These are phyloP conservation scores for Combretum micranthum DNA, from an alignment of 345 rosid genomes.

Conservation along the genomic window DNA sequence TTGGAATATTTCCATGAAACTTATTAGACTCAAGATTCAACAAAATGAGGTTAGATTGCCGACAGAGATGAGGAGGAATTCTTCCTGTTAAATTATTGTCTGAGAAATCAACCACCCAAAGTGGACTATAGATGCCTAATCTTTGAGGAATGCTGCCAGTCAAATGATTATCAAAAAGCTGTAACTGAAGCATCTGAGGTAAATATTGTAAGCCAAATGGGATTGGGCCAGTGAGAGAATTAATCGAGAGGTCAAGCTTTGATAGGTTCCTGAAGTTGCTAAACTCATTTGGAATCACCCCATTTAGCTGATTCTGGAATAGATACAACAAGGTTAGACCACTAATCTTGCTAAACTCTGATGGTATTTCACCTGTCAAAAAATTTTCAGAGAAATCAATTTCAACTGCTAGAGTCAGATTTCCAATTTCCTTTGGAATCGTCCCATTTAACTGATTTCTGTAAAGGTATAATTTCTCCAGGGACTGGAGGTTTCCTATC, in stretches of 20 bases:
- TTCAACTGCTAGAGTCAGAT: slow-evolving; percentile 55
- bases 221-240: slow-evolving; percentile 60
- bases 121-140: slow-evolving; percentile 63
- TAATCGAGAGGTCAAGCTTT: slow-evolving; percentile 84
- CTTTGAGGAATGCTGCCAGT: slow-evolving; percentile 61
- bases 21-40: slow-evolving; percentile 67
- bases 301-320: slow-evolving; percentile 73
- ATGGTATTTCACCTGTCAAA: slow-evolving; percentile 67
- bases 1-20: slow-evolving; percentile 64
- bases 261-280: slow-evolving; percentile 54
- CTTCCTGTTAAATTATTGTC: slow-evolving; percentile 60
- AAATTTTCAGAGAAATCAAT: slow-evolving; percentile 86
- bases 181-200: slow-evolving; percentile 60
- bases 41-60: slow-evolving; percentile 40
- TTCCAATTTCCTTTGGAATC: slow-evolving; percentile 75
- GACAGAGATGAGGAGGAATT: slow-evolving; percentile 72
- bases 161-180: slow-evolving; percentile 75
- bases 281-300: slow-evolving; percentile 69
- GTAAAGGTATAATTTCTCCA: slow-evolving; percentile 68
- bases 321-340: slow-evolving; percentile 56
- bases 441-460: slow-evolving; percentile 78
- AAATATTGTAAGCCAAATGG: slow-evolving; percentile 69
- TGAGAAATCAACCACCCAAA: slow-evolving; percentile 91
- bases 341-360: slow-evolving; percentile 55
- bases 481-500: slow-evolving; percentile 60